phyloP scores from a whole-genome alignment of 1,139 yeast species.

The Pichia sp. region DNA sequence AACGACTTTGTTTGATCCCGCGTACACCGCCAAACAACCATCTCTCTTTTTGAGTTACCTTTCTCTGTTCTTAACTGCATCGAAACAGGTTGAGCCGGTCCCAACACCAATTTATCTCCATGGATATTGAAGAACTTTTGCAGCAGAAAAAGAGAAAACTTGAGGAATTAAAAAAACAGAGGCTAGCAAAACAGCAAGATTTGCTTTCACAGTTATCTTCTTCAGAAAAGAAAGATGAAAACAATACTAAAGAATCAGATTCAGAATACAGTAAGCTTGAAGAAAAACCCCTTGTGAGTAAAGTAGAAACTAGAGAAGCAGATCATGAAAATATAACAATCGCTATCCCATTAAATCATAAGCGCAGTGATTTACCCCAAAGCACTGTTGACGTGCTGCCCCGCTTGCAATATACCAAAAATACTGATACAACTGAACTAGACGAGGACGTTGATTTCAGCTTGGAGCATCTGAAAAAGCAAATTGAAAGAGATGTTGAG shows the following conservation, averaged over 20 bases:
- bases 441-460: background rate
- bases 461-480: background rate
- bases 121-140: constrained; percentile 17
- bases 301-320: too few species aligned
- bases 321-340: too few species aligned
- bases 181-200: constrained; percentile 1
- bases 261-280: background rate
- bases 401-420: background rate
- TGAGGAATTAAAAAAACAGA: constrained; percentile 9
- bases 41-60: too few species aligned
- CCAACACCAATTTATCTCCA: background rate
- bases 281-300: too few species aligned
- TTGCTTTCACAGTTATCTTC: background rate
- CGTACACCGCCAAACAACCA: too few species aligned
- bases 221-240: background rate
- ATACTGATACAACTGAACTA: background rate
- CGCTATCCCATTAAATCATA: too few species aligned
- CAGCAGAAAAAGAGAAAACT: constrained; percentile 38
- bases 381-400: background rate
- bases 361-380: too few species aligned
- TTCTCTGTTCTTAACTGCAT: too few species aligned
- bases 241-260: background rate
- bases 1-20: too few species aligned
- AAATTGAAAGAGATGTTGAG: background rate
- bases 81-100: too few species aligned